Base-by-base conservation (phyloP, 495 filamentous ascomycete species). In the Penicillium goetzii region DNA sequence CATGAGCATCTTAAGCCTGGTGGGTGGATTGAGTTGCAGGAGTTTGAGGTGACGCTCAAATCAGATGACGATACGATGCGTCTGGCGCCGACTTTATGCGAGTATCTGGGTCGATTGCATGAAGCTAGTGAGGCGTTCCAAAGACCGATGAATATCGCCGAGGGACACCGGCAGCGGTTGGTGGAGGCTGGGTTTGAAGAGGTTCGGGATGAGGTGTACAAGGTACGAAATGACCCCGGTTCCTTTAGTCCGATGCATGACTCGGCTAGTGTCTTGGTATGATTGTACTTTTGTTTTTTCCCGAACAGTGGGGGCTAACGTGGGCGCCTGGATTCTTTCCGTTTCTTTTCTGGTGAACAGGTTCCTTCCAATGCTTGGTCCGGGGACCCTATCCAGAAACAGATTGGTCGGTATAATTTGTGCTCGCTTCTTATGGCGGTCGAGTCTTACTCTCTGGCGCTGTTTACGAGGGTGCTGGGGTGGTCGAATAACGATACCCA, bases 401-500 rank as follows among this genome's bases (percentile, higher is more conserved):
- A 79, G 61, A 75, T 84, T 25, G 83, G 76, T 11, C 66, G 68
- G 28, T 78, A 73, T 38, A 74, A 81, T 21, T 70, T 78, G 33
- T 73, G 77, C 26, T 78, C 81, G 26, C 73, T 81, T 47, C 47
- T 74, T 47, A 76, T 82, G 65, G 78, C 79, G 7, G 67, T 82
- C 2, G 72, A 76, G 45, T 72, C 75, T 0, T 80, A 82, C 60
- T 77, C 75, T 23, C 59, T 82, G 49, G 76, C 72, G 2, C 66
- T 82, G 4, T 86, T 86, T 51, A 87, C 84, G 5, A 78, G 78
- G 14, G 80, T 84, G 0, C 73, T 86, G 11, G 82, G 83, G 2
- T 86, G 86, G 83, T 78, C 74, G 0, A 74, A 80, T 30, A 80
- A 83, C n/a, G 79, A 90, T 60, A 79, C 84, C 26, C 80, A 86